A percentile compares a stretch with the other conserved stretches of the same genome.
Evolutionary conservation across 1,139 yeast genomes (phyloP).

Genomic region (Suhomyces anneliseae): DNA sequence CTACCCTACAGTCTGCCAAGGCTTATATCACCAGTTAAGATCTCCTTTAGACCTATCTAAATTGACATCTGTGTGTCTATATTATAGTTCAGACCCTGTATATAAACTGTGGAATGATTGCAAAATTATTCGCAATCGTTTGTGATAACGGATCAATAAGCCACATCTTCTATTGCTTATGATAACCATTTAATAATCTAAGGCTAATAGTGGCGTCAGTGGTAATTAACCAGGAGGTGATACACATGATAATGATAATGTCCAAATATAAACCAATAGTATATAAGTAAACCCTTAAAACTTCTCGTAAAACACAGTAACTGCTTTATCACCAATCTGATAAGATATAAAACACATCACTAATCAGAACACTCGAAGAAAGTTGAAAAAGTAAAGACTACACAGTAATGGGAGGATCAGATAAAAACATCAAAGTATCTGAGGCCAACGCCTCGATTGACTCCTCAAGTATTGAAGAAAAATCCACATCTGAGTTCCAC

Average conservation of each 20-base stretch:
- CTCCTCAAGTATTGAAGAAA: slow-evolving; percentile 4
- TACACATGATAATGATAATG: too few relatives aligned
- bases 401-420: neutral
- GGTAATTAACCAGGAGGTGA: too few relatives aligned
- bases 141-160: neutral
- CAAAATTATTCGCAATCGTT: slow-evolving; percentile 5
- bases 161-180: slow-evolving; percentile 2
- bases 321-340: too few relatives aligned
- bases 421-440: neutral
- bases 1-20: too few relatives aligned
- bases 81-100: neutral
- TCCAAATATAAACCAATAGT: too few relatives aligned
- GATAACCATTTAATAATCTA: neutral
- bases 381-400: too few relatives aligned
- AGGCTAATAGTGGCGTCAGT: neutral
- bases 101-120: neutral
- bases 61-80: neutral
- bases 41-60: too few relatives aligned
- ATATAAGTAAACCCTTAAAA: too few relatives aligned
- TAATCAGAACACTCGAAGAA: too few relatives aligned
- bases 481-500: slow-evolving; percentile 12
- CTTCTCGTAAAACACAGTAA: too few relatives aligned
- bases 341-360: too few relatives aligned
- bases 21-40: too few relatives aligned
- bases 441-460: neutral